Base-by-base conservation (phyloP, 495 filamentous ascomycete species). In the Penicillium steckii region DNA sequence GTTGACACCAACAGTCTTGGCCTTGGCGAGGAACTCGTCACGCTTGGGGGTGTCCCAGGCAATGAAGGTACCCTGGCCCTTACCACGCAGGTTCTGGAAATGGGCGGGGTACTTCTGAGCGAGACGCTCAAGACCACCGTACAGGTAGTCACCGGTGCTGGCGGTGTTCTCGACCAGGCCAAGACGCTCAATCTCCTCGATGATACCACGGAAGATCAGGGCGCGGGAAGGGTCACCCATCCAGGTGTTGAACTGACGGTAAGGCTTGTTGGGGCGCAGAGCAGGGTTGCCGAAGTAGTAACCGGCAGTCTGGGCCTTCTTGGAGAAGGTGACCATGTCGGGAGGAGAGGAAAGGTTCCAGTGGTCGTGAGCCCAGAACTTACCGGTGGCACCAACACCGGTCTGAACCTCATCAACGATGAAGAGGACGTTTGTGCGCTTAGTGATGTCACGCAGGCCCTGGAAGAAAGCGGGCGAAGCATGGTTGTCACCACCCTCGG, bases 391-490 rank as follows among this genome's bases (percentile, higher is more conserved):
- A 57, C 94, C 94, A 29, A 98, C 87, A 69, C 94, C 94, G 13
- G 94, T 98, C 76, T 98, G 94, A 24, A 98, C 95, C 69, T 98
- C 94, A 71, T 98, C 94, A 52, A 98, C 93, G 67, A 98, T 98
- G 64, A 98, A 81, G 43, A 98, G 83, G 19, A 97, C 81, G 58
- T 86, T 81, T 75, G 91, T 87, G 66, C 87, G 89, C 74, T 85
- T 85, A 37, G 94, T 97, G 52, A 97, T 73, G 2, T 83, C 87
- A 35, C 95, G 89, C 35, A 98, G 84, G 46, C 89, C 89, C 29
- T 74, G 83, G 85, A 98, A 98, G 81, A 97, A 98, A 44, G 80
- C 81, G 17, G 94, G 87, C 0, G 90, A 91, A 58, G 94, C 94
- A 74, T 98, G 94, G 82, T 98, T 97, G 80, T 98, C 94, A 60